Evolutionary conservation across 78 protist genomes (phyloP), one percentile per base, ranked within the genome.

Genomic region (Acrasis kona): DNA sequence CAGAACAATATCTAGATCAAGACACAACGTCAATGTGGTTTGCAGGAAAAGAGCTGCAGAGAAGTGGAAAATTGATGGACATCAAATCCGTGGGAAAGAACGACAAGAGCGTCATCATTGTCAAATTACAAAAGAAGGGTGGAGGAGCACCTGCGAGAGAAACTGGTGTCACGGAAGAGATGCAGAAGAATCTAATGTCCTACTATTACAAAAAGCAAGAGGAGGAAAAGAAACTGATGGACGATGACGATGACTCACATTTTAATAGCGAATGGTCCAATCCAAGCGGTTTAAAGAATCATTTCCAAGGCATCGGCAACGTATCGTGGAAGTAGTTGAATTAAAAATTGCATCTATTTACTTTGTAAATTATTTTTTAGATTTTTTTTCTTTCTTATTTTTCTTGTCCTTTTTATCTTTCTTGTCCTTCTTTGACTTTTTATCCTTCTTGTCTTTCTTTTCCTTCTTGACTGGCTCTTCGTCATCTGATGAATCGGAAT

Each of bases 91-190:
- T 70, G 3, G 90, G 90, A 4, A 70, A 67, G 0, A 86, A 86
- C 50, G 90, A 86, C 2, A 86, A 86, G 77, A 86, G 86, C 8
- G 81, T 81, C 72, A 30, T 86, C 28, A 65, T 86, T 10, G 75
- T 27, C 69, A 86, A 86, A 73, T 27, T 80, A 7, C 67, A 69
- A 27, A 76, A 73, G 74, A 19, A 12, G 31, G 74, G 75, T 0
- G 50, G 67, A 7, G 41, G 73, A 0, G 79, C 78, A n/a, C 89
- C 89, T 0, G 42, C 77, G 27, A 41, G 81, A 4, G 85, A 81
- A 64, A 68, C 82, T 9, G 71, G 65, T 40, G 9, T 77, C 7
- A 86, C 81, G 58, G 77, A 39, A 57, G 12, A 68, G 76, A 71
- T 82, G 32, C 90, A 86, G 58, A 34, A 70, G 41, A 78, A 76